Conservation (phyloP, 345 rosid genomes). For the Clarkia xantiana region DNA sequence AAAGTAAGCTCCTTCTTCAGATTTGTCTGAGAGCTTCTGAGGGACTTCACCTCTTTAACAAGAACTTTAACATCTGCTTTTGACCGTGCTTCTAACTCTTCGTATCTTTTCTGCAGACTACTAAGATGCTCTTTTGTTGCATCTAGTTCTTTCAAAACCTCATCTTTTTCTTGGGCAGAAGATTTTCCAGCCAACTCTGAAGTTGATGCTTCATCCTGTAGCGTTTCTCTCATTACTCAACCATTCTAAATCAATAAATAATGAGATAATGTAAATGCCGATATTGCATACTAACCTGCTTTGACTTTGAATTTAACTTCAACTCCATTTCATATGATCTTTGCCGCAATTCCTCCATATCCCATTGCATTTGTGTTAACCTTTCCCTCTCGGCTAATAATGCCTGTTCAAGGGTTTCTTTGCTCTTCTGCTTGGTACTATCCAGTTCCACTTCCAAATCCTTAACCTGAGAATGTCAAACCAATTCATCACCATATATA, state of each 20-base stretch:
- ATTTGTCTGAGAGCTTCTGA: constrained; percentile 53
- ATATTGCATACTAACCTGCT: constrained; percentile 33
- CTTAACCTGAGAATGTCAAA: constrained; percentile 46
- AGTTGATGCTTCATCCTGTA: constrained; percentile 46
- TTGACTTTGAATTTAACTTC: constrained; percentile 53
- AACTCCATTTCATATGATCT: constrained; percentile 84
- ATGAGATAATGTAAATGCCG: background rate
- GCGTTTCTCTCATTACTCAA: constrained; percentile 4
- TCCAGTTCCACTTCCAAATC: constrained; percentile 94
- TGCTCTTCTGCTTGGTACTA: constrained; percentile 69
- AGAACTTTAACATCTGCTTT: constrained; percentile 91
- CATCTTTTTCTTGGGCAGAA: constrained; percentile 22
- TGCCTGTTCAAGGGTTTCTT: constrained; percentile 86
- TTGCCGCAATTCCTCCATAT: constrained; percentile 86
- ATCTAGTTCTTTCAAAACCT: constrained; percentile 45
- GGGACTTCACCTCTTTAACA: constrained; percentile 85
- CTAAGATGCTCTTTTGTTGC: constrained; percentile 52
- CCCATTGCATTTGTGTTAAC: constrained; percentile 93
- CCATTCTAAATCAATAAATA: background rate
- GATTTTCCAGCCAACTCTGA: constrained; percentile 25
- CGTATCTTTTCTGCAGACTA: constrained; percentile 45
- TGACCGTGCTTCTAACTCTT: constrained; percentile 76
- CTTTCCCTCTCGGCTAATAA: constrained; percentile 80
- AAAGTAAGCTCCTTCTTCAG: constrained; percentile 52
- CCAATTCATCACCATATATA: constrained; percentile 3